Evolutionary conservation across 805 yeast species (phyloP), one percentile per base, ranked within the genome.

Genomic region (Wickerhamomyces hampshirensis): DNA sequence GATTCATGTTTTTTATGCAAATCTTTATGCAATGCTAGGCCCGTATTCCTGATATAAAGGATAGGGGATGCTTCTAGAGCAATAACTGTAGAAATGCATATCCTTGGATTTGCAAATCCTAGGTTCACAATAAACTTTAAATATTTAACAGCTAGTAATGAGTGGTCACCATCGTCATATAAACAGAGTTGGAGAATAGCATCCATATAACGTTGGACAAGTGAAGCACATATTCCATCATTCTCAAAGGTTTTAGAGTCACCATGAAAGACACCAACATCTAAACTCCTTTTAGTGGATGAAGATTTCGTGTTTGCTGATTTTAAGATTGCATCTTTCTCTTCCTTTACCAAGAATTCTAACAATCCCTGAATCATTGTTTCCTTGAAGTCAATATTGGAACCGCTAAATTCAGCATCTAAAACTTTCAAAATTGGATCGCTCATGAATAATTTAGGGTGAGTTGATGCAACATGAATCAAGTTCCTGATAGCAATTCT

Each of bases 71-170:
- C 66, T 39, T 79, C 78, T 24, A 87, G 60, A 0, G 91, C 91
- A 38, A 85, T 69, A 1, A 84, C 66, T 0, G 88, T 80, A 0
- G 88, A 73, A 5, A 80, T 71, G 48, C 86, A 75, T 5, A 72
- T 49, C 38, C 83, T 71, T 1, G 96, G 96, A 50, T 82, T 84
- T 0, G 83, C 81, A 56, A 75, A 81, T 0, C 95, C 95, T 36
- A 77, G 66, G 19, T 67, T 67, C 8, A 81, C 69, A 17, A 81
- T 73, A 29, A 73, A 55, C 37, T 69, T 75, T 29, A 85, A 50
- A 41, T 78, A 75, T 23, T 67, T 62, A 4, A 80, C 67, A 0
- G 86, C 79, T 2, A 68, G 54, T 19, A 63, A 56, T 1, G 85
- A 73, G 31, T 58, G 59, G 4, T 65, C 69, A 2, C 63, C 64